Evolutionary conservation across 2,329 filamentous ascomycete genomes (phyloP), one percentile per base, ranked within the genome.

Genomic region (Plectosphaerella sp.): DNA sequence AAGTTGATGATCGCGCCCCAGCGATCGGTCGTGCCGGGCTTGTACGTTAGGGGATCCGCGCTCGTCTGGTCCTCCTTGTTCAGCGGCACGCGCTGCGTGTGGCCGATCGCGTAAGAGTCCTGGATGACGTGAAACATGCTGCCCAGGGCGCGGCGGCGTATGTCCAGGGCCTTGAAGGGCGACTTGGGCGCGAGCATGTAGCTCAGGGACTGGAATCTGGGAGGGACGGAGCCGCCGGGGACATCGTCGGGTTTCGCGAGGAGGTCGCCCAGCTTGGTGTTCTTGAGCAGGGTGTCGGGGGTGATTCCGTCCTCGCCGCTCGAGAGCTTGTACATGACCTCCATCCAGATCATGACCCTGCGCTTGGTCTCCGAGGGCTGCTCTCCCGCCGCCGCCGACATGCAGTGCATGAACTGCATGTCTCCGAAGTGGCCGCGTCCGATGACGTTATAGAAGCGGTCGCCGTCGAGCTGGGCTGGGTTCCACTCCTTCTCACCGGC

Each of bases 41-140:
- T 48, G 33, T 25, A 47, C 1, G 25, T 7, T 16, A 2, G 4
- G n/a, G n/a, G 20, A 11, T n/a, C 11, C 4, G 33, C n/a, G 16
- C 20, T 39, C 4, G 22, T 15, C 12, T 25, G 16, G 14, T 48
- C 46, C 11, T 36, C 28, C 5, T 14, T 20, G 33, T 57, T 55
- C 6, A 46, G 12, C 3, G 53, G 51, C 20, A 37, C 22, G 12
- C 55, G 20, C 14, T 49, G 51, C 3, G 53, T 54, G 36, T 57
- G 55, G 3, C 55, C 55, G 5, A 54, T 51, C 1, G 55, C 55
- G 41, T 50, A 57, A 9, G 55, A 57, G 47, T 57, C 55, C 36
- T 51, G 47, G 18, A 57, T 52, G 53, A 55, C 35, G 45, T 57
- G 55, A 5, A 57, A 33, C 42, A 49, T 52, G 24, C 48, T 51